Percentiles rank a stretch among this genome's conserved stretches.
Evolutionary conservation across 2,329 filamentous ascomycete species (phyloP).

Genomic region (Talaromyces piceae): DNA sequence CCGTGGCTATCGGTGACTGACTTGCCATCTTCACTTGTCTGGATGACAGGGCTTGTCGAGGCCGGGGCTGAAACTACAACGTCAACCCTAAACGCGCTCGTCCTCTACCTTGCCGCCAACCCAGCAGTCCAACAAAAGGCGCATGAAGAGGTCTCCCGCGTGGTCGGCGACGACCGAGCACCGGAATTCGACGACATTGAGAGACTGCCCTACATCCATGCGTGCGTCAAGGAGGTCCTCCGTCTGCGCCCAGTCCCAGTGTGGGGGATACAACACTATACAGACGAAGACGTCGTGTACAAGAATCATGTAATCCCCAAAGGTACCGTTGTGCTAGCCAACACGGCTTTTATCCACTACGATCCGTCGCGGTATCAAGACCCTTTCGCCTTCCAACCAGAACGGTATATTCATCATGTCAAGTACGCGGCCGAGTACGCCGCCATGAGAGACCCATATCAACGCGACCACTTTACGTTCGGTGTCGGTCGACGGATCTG

Average conservation of each 20-base stretch:
- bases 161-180: not conserved
- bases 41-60: slow-evolving; percentile 2
- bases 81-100: not conserved
- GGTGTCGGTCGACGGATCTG: slow-evolving; percentile 43
- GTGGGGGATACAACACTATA: not conserved
- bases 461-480: slow-evolving; percentile 41
- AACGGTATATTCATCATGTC: slow-evolving; percentile 24
- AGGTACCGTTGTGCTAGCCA: not conserved
- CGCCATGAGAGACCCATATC: slow-evolving; percentile 18
- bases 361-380: slow-evolving; percentile 34
- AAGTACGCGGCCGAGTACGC: slow-evolving; percentile 29
- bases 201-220: not conserved
- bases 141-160: not conserved
- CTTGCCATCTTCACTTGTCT: too few relatives aligned
- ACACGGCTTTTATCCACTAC: slow-evolving; percentile 33
- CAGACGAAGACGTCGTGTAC: not conserved
- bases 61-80: not conserved
- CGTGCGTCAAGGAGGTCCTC: slow-evolving; percentile 12
- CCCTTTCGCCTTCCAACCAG: slow-evolving; percentile 32
- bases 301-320: not conserved
- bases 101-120: not conserved
- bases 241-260: not conserved
- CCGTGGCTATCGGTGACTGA: too few relatives aligned
- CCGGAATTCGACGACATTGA: not conserved
- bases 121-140: not conserved